phyloP scores from a whole-genome alignment of 352 stramenopile genomes.

The Globisporangium perplexum region DNA sequence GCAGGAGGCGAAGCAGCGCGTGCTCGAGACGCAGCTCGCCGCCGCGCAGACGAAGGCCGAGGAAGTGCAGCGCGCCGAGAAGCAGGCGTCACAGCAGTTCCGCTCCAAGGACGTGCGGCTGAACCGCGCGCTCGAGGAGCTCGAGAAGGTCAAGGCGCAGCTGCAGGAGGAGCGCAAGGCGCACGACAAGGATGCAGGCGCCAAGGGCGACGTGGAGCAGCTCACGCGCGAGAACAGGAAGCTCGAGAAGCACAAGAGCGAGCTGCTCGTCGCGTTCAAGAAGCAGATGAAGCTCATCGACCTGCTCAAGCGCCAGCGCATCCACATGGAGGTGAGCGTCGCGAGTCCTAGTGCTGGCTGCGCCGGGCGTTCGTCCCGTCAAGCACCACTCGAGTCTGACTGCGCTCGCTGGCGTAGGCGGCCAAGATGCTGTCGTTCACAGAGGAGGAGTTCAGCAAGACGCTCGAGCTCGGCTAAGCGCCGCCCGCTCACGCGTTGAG shows the following conservation, averaged over 20 bases:
- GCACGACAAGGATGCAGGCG: slow-evolving; percentile 39
- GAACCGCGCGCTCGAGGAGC: slow-evolving; percentile 69
- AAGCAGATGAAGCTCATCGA: slow-evolving; percentile 88
- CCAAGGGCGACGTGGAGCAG: slow-evolving; percentile 52
- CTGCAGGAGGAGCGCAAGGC: slow-evolving; percentile 49
- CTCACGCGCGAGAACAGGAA: slow-evolving; percentile 63
- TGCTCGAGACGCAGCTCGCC: slow-evolving; percentile 60
- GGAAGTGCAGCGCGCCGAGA: slow-evolving; percentile 51
- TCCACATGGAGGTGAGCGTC: slow-evolving; percentile 71
- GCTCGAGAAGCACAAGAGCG: slow-evolving; percentile 81
- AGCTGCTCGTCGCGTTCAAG: slow-evolving; percentile 73
- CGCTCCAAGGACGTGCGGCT: slow-evolving; percentile 77
- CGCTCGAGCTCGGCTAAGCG: slow-evolving; percentile 47
- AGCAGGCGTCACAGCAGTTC: slow-evolving; percentile 58
- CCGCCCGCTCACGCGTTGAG: slow-evolving; percentile 16
- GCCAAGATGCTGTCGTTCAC: slow-evolving; percentile 86
- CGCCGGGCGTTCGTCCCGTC: background rate
- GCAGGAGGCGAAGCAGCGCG: slow-evolving; percentile 65
- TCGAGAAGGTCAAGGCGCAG: slow-evolving; percentile 65
- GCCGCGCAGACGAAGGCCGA: slow-evolving; percentile 41
- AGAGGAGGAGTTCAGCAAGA: slow-evolving; percentile 80
- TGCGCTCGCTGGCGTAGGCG: slow-evolving; percentile 22
- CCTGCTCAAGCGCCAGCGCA: slow-evolving; percentile 77
- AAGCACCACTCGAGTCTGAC: background rate
- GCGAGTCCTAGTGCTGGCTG: background rate